These are phyloP conservation scores for Talaromyces atroroseus DNA, from an alignment of 2,329 filamentous ascomycete genomes.

Conservation along the genomic window DNA sequence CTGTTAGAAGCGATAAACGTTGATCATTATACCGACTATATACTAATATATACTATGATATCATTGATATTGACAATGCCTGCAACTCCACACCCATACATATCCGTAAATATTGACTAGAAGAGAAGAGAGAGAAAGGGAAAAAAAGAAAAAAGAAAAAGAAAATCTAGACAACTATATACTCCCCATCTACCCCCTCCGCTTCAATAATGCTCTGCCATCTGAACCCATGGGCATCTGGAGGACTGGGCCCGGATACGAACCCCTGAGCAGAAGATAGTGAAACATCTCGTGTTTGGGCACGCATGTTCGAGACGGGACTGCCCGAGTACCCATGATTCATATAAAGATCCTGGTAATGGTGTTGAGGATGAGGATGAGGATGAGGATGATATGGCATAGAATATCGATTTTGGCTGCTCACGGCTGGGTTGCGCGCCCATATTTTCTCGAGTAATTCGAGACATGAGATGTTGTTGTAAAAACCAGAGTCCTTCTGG, in stretches of 20 bases:
- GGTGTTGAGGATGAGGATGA: constrained; percentile 28
- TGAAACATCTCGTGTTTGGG: neutral
- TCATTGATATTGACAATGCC: neutral
- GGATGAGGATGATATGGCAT: constrained; percentile 24
- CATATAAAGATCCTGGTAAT: neutral
- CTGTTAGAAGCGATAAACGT: neutral
- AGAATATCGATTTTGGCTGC: neutral
- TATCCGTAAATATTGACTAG: neutral
- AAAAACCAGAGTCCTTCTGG: constrained; percentile 82
- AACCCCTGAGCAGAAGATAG: neutral
- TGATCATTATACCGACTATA: neutral
- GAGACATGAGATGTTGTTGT: constrained; percentile 83
- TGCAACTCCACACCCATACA: neutral
- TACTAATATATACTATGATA: neutral
- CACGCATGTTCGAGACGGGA: constrained; percentile 12
- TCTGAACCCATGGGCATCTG: constrained; percentile 19
- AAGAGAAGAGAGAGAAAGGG: neutral
- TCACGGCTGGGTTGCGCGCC: constrained; percentile 40
- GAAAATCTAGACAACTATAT: constrained; percentile 28
- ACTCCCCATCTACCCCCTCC: constrained; percentile 25
- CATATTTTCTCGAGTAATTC: constrained; percentile 83
- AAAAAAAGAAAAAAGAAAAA: neutral
- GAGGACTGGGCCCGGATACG: neutral
- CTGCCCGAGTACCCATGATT: constrained; percentile 3
- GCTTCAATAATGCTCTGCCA: constrained; percentile 27